A percentile compares a stretch with the other conserved stretches of the same genome.
Evolutionary conservation across 305 asterid genomes (phyloP).

Genomic region (Fraxinus floribunda): DNA sequence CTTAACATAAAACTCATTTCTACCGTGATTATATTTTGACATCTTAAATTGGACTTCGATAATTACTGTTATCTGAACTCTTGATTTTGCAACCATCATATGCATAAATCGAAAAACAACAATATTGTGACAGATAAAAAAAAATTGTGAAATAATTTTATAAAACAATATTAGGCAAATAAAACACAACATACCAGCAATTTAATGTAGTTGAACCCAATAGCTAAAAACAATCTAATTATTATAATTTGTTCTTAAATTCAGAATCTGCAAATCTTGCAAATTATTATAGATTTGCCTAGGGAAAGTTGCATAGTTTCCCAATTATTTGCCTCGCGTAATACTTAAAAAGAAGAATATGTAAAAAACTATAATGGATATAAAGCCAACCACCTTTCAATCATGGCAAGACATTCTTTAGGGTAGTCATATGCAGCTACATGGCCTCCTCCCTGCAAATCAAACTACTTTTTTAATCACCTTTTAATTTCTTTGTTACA

Average conservation of each 20-base stretch:
- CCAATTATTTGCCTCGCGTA: neutral
- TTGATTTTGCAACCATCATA: neutral
- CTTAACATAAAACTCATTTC: too few relatives aligned
- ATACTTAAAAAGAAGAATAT: neutral
- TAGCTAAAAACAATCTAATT: too few relatives aligned
- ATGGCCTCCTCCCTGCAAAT: slow-evolving; percentile 47
- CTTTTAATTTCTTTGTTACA: neutral
- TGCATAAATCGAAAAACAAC: neutral
- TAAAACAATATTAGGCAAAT: too few relatives aligned
- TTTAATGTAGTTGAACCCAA: neutral
- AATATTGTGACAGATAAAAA: neutral
- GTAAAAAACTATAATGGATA: slow-evolving; percentile 11
- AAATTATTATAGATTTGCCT: neutral
- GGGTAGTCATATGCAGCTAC: slow-evolving; percentile 42
- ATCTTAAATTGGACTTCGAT: neutral
- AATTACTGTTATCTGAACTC: neutral
- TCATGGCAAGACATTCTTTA: slow-evolving; percentile 35
- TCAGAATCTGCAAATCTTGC: neutral
- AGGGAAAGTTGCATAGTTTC: neutral
- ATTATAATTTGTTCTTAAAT: too few relatives aligned
- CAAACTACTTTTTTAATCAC: neutral
- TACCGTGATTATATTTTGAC: neutral
- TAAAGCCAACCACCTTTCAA: slow-evolving; percentile 32
- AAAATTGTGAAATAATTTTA: neutral
- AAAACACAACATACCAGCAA: neutral